Conservation (phyloP, 495 filamentous ascomycete genomes). For the Schizothecium vesticola region DNA sequence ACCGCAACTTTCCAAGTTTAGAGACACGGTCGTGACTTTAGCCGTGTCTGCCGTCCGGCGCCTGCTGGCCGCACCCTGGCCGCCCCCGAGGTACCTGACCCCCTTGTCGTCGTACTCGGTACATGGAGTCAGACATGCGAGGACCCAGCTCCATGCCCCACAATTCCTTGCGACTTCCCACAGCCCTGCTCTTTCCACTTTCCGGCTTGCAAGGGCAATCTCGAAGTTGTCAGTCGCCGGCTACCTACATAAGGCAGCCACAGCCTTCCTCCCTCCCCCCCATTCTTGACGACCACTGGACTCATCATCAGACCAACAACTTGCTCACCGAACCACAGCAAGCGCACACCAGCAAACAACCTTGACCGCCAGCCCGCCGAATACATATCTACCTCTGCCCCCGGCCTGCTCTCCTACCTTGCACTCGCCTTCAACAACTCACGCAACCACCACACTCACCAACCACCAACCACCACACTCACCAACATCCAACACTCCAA, state of each 20-base stretch:
- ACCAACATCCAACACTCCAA: constrained; percentile 14
- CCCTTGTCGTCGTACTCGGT: constrained; percentile 18
- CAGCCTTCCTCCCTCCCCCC: constrained; percentile 29
- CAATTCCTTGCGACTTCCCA: constrained; percentile 20
- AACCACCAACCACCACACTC: constrained; percentile 10
- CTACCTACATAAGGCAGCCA: constrained; percentile 41
- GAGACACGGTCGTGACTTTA: constrained; percentile 21
- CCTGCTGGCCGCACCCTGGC: background rate
- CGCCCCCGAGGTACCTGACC: constrained; percentile 13
- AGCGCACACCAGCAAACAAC: constrained; percentile 14
- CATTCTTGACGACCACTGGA: constrained; percentile 8
- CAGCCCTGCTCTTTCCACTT: constrained; percentile 30
- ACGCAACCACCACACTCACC: constrained; percentile 4
- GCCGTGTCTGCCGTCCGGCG: constrained; percentile 11
- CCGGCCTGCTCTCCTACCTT: background rate
- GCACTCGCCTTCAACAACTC: background rate
- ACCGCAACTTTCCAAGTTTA: constrained; percentile 30
- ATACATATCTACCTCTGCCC: background rate
- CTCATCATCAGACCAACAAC: constrained; percentile 30
- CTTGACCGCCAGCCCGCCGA: background rate
- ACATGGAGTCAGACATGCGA: constrained; percentile 11
- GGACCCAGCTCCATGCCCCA: constrained; percentile 24
- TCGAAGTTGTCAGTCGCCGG: constrained; percentile 26
- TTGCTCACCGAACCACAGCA: constrained; percentile 17
- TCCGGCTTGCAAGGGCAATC: constrained; percentile 30